A percentile compares a stretch with the other conserved stretches of the same genome.
These are phyloP conservation scores for Globisporangium irregulare DNA, from an alignment of 352 stramenopile species.

Conservation along the genomic window DNA sequence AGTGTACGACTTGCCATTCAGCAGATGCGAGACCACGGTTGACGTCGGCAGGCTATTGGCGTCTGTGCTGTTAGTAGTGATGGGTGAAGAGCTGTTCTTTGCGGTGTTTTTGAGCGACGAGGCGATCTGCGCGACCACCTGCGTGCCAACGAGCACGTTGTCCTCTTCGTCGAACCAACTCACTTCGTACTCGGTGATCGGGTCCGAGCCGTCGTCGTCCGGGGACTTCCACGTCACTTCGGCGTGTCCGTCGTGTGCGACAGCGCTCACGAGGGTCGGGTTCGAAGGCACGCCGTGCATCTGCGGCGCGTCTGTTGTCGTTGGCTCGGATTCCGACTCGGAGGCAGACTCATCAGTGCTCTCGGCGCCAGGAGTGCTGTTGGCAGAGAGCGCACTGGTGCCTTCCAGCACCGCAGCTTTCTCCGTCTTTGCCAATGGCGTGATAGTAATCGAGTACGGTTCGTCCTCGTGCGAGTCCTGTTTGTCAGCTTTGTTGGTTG, in stretches of 20 bases:
- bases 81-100: conserved; percentile 14
- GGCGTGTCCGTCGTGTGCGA: conserved; percentile 48
- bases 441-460: neutral
- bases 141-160: conserved; percentile 37
- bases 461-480: neutral
- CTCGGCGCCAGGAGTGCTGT: neutral
- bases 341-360: neutral
- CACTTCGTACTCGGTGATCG: conserved; percentile 60
- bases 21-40: conserved; percentile 36
- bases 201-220: conserved; percentile 60
- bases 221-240: conserved; percentile 60
- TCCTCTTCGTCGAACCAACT: conserved; percentile 56
- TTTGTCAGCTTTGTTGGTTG: neutral
- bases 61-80: neutral
- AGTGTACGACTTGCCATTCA: conserved; percentile 61
- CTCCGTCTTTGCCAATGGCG: neutral
- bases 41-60: conserved; percentile 31
- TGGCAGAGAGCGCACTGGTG: neutral
- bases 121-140: conserved; percentile 27
- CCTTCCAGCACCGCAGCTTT: neutral
- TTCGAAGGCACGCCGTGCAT: conserved; percentile 64
- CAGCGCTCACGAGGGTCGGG: conserved; percentile 51
- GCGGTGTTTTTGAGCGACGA: conserved; percentile 17
- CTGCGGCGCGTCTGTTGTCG: conserved; percentile 14
- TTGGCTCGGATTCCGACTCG: neutral